Conservation (phyloP, 73 alveolate species). For the Durusdinium trenchii region DNA sequence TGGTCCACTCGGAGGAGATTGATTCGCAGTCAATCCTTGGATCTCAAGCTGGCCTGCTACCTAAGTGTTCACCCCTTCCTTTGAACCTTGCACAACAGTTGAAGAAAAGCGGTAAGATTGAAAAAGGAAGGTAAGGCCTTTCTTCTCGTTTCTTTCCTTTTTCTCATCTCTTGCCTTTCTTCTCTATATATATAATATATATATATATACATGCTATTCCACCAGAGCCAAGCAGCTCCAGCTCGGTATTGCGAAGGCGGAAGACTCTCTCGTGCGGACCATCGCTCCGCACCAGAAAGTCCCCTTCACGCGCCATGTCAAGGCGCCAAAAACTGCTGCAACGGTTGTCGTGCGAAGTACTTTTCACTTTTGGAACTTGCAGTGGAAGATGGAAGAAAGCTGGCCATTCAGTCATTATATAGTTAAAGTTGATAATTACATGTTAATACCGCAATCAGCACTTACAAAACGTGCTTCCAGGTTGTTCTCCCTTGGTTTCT, state of each 20-base stretch:
- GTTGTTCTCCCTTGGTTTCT: too few relatives aligned
- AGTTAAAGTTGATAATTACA: too few relatives aligned
- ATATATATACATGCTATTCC: background rate
- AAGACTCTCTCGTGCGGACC: slow-evolving; percentile 50
- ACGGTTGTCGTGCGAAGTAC: too few relatives aligned
- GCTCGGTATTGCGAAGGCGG: slow-evolving; percentile 64
- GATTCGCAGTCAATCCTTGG: slow-evolving; percentile 75
- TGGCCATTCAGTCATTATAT: too few relatives aligned
- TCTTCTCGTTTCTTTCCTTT: background rate
- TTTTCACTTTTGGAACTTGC: too few relatives aligned
- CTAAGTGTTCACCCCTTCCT: background rate
- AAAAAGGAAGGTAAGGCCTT: background rate
- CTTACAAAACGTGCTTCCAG: too few relatives aligned
- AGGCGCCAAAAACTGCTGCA: too few relatives aligned
- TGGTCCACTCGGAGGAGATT: slow-evolving; percentile 82
- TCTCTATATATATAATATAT: background rate
- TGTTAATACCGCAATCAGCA: too few relatives aligned
- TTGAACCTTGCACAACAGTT: background rate
- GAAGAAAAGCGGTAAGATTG: background rate
- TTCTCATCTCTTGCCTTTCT: background rate
- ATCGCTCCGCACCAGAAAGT: slow-evolving; percentile 64
- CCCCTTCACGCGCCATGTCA: too few relatives aligned
- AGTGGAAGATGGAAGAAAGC: too few relatives aligned
- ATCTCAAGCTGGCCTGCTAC: too few relatives aligned
- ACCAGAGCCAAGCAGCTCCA: slow-evolving; percentile 17